Conservation (phyloP, 305 asterid species). For the Solanum chacoense region DNA sequence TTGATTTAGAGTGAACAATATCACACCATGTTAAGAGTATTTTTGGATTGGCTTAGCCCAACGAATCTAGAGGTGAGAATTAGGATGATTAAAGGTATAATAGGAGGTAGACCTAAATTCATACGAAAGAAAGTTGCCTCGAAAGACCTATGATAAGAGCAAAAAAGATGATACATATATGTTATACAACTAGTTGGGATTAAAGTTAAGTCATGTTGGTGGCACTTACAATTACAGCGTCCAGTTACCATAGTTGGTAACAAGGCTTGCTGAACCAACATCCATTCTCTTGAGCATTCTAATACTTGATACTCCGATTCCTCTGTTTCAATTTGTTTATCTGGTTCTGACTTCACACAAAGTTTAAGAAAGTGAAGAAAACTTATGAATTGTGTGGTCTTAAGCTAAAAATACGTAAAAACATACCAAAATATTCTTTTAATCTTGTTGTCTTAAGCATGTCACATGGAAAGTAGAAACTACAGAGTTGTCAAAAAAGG, state of each 20-base stretch:
- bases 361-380: neutral
- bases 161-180: too few species aligned
- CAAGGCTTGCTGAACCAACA: neutral
- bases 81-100: neutral
- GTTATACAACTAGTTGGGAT: too few species aligned
- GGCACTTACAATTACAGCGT: neutral
- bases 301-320: neutral
- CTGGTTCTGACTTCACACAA: neutral
- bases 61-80: neutral
- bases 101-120: neutral
- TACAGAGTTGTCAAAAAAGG: neutral
- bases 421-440: neutral
- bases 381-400: neutral
- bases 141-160: neutral
- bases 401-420: neutral
- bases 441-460: neutral
- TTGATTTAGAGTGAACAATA: fast-evolving
- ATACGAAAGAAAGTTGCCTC: neutral
- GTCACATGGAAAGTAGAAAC: neutral
- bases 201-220: too few species aligned
- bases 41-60: neutral
- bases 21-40: neutral
- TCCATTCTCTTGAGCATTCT: neutral
- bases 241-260: neutral
- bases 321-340: neutral